Evolutionary conservation across 1,139 yeast species (phyloP), one percentile per base, ranked within the genome.

Genomic region (Saccharomyces hybrid): DNA sequence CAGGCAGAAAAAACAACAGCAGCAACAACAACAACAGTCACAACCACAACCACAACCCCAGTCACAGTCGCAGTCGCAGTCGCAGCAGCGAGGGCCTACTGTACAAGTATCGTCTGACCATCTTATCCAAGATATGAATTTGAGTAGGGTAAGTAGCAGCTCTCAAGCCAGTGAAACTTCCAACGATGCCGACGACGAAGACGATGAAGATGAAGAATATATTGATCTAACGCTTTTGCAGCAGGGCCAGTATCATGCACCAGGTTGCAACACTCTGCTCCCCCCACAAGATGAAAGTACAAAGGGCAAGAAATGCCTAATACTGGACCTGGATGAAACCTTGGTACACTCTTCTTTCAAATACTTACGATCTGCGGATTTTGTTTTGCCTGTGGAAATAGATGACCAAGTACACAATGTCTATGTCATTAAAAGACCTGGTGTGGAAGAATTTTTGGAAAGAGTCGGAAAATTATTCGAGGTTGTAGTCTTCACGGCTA

Each of bases 401-500:
- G 97, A 93, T 66, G 84, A 84, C 64, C 93, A 87, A 70, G 78
- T 84, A 31, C 98, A 93, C 71, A 95, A 89, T 67, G 98, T 93
- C 48, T 91, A 89, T 69, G 99, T 93, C 29, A 89, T 90, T 57
- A 93, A 93, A 69, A 80, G 99, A 63, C 99, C 99, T 0, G 98
- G 98, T 0, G 98, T 93, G 52, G 98, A 93, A 71, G 95, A 88
- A 67, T 93, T 93, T 66, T 77, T 93, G 75, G 76, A 75, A 60
- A 78, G 80, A 59, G 96, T 91, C 52, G 96, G 97, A 31, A 79
- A 88, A 68, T 72, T 91, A 67, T 93, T 78, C 68, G 99, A 93
- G 72, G 96, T 93, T 57, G 98, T 93, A 42, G 96, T 93, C 6
- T 93, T 93, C 70, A 93, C 99, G 0, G 98, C 98, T 3, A 85